Evolutionary conservation across 768 basidiomycete species (phyloP).

Genomic region (Pisolithus sp.): DNA sequence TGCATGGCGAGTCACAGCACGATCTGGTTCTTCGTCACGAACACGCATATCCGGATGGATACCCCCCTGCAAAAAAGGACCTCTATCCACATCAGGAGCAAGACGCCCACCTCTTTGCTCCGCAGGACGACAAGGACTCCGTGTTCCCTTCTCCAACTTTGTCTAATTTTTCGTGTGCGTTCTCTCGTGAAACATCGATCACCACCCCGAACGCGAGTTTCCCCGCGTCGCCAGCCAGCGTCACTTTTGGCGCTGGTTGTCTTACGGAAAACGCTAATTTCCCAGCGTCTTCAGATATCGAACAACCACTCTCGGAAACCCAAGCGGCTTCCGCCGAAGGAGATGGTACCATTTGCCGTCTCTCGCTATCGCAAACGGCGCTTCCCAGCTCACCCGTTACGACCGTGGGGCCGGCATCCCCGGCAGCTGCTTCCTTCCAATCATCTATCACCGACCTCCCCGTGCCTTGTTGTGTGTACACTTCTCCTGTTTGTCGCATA

Average conservation of each 20-base stretch:
- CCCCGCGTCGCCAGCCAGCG: slow-evolving; percentile 16
- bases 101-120: slow-evolving; percentile 10
- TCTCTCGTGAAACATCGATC: slow-evolving; percentile 21
- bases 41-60: slow-evolving; percentile 1
- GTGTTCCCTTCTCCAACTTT: slow-evolving; percentile 22
- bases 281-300: slow-evolving; percentile 18
- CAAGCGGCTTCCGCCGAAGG: background rate
- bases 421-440: background rate
- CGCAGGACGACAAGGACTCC: slow-evolving; percentile 22
- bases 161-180: slow-evolving; percentile 21
- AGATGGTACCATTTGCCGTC: background rate
- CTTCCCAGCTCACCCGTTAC: background rate
- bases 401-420: background rate
- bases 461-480: background rate
- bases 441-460: background rate
- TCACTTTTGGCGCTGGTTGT: slow-evolving; percentile 13
- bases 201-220: slow-evolving; percentile 20
- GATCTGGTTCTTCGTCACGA: slow-evolving; percentile 17
- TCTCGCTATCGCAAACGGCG: slow-evolving; percentile 2
- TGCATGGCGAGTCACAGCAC: slow-evolving; percentile 24
- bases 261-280: slow-evolving; percentile 20
- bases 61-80: slow-evolving; percentile 10
- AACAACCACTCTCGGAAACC: slow-evolving; percentile 4
- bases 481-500: background rate
- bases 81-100: slow-evolving; percentile 10